phyloP scores from a whole-genome alignment of 352 stramenopile genomes.

The Plasmopara viticola region DNA sequence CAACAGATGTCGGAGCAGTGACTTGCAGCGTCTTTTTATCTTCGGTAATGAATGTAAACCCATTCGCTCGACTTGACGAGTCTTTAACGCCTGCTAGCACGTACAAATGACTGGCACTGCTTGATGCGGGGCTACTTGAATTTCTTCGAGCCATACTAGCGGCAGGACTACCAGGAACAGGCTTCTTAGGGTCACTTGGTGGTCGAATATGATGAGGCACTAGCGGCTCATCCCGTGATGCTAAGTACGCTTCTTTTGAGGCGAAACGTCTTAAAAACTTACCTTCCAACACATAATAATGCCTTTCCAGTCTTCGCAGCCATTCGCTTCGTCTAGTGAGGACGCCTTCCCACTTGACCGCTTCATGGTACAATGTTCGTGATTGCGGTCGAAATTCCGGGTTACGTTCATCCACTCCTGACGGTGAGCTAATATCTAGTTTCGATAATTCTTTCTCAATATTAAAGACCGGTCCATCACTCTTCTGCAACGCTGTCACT shows the following conservation, averaged over 20 bases:
- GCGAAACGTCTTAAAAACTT: conserved; percentile 80
- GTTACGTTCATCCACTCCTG: conserved; percentile 25
- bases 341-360: conserved; percentile 79
- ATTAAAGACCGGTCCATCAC: conserved; percentile 20
- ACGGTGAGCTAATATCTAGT: conserved; percentile 13
- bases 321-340: conserved; percentile 77
- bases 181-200: conserved; percentile 26
- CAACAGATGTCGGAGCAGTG: conserved; percentile 63
- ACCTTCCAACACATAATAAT: conserved; percentile 83
- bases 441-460: conserved; percentile 19
- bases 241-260: conserved; percentile 79
- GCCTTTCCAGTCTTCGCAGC: conserved; percentile 72
- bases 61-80: conserved; percentile 67
- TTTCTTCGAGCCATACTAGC: conserved; percentile 34
- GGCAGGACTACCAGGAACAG: conserved; percentile 26
- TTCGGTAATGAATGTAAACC: conserved; percentile 85
- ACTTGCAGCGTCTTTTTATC: conserved; percentile 83
- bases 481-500: conserved; percentile 8
- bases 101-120: conserved; percentile 65
- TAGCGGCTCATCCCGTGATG: conserved; percentile 66
- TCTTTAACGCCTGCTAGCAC: conserved; percentile 80
- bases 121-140: conserved; percentile 38
- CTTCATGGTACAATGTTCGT: conserved; percentile 69
- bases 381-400: conserved; percentile 52
- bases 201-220: conserved; percentile 42